These are phyloP conservation scores for Podospora pseudoanserina DNA, from an alignment of 495 filamentous ascomycete species.

Conservation along the genomic window DNA sequence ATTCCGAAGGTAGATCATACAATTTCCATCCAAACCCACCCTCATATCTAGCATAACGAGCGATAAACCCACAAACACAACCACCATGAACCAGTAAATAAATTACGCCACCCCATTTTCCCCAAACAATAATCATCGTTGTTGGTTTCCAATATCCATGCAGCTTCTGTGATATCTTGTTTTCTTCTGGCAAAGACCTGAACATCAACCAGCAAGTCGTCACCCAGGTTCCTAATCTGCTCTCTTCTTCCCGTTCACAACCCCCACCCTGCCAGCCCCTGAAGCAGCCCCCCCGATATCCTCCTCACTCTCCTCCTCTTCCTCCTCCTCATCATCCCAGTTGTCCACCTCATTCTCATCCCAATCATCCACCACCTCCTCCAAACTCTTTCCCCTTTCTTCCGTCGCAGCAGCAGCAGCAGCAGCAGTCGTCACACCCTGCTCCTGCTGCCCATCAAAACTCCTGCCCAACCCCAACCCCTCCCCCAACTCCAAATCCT, in stretches of 20 bases:
- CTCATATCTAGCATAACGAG: background rate
- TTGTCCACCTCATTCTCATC: constrained; percentile 74
- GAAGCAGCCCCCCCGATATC: constrained; percentile 31
- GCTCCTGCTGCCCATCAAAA: constrained; percentile 31
- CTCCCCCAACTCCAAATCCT: constrained; percentile 56
- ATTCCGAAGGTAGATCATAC: too few relatives aligned
- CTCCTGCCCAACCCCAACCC: constrained; percentile 42
- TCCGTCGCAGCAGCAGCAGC: constrained; percentile 25
- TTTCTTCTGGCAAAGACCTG: background rate
- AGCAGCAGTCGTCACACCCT: constrained; percentile 37
- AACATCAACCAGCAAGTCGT: background rate
- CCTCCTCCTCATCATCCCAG: constrained; percentile 63
- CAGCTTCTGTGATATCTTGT: background rate
- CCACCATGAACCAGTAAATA: background rate
- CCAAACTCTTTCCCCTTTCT: constrained; percentile 46
- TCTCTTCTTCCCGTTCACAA: constrained; percentile 33
- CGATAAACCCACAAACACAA: background rate
- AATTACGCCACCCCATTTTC: background rate
- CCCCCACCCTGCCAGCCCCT: constrained; percentile 19
- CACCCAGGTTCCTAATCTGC: constrained; percentile 30
- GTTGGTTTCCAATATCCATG: constrained; percentile 15
- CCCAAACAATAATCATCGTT: background rate
- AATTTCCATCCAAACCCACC: background rate
- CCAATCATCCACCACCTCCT: constrained; percentile 78
- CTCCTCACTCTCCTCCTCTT: constrained; percentile 11